Percentiles rank a stretch among this genome's conserved stretches.
These are phyloP conservation scores for Aspergillus flavus DNA, from an alignment of 2,329 filamentous ascomycete genomes.

Conservation along the genomic window DNA sequence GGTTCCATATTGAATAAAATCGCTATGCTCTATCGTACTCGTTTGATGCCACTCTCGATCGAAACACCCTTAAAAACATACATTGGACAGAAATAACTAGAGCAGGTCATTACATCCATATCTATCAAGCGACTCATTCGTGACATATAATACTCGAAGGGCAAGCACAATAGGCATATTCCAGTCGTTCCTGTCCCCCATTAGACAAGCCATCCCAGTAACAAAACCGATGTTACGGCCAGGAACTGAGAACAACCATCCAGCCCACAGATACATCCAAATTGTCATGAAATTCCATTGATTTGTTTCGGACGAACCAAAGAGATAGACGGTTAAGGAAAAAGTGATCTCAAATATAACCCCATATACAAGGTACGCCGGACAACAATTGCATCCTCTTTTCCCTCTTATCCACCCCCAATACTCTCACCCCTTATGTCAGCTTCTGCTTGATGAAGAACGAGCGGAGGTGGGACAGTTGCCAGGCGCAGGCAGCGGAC, in stretches of 20 bases:
- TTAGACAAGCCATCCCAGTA: neutral
- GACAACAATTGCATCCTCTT: constrained; percentile 1
- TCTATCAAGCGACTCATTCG: constrained; percentile 11
- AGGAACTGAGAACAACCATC: neutral
- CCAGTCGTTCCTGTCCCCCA: neutral
- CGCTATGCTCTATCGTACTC: neutral
- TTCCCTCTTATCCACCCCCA: neutral
- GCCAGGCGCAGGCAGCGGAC: constrained; percentile 90
- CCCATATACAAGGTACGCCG: constrained; percentile 3
- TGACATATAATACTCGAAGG: neutral
- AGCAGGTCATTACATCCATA: constrained; percentile 12
- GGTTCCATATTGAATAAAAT: constrained; percentile 10
- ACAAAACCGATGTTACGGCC: neutral
- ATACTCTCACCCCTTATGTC: constrained; percentile 61
- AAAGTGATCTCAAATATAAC: neutral
- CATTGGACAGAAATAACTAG: neutral
- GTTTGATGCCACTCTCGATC: too few relatives aligned
- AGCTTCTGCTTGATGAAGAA: constrained; percentile 99
- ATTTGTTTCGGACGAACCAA: neutral
- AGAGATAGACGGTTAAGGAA: neutral
- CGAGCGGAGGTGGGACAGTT: constrained; percentile 88
- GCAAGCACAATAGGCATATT: neutral
- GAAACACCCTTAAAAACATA: neutral
- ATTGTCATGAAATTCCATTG: neutral
- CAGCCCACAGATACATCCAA: neutral